These are phyloP conservation scores for Knoxia roxburghii DNA, from an alignment of 257 asterid species.

Conservation along the genomic window DNA sequence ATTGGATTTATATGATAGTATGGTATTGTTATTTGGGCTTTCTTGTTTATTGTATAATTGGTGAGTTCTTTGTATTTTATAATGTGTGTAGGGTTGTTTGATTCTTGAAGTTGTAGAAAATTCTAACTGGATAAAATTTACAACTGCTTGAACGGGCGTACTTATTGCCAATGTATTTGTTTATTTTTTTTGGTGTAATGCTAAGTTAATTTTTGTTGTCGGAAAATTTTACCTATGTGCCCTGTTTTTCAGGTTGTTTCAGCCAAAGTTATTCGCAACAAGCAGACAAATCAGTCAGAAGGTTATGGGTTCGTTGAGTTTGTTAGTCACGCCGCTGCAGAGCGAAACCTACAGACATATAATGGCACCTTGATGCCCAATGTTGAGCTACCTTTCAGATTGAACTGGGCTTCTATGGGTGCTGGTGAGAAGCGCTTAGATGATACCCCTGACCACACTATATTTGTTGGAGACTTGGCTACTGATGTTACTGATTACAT, in stretches of 20 bases:
- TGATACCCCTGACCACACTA: conserved; percentile 65
- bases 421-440: conserved; percentile 81
- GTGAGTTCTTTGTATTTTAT: background rate
- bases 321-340: conserved; percentile 83
- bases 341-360: conserved; percentile 52
- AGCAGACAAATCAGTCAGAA: conserved; percentile 69
- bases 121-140: background rate
- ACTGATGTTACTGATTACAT: conserved; percentile 85
- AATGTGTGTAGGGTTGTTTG: background rate
- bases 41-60: background rate
- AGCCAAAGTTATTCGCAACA: conserved; percentile 82
- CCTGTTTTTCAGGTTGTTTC: conserved; percentile 47
- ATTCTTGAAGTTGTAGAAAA: background rate
- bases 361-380: conserved; percentile 79
- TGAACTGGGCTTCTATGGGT: conserved; percentile 98
- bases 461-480: conserved; percentile 93
- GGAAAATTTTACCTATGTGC: background rate
- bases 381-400: conserved; percentile 62
- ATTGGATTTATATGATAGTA: no score
- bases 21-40: background rate
- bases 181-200: background rate
- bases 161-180: background rate
- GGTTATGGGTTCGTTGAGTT: conserved; percentile 92
- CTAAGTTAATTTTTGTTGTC: background rate
- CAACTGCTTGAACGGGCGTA: no score